Evolutionary conservation across 768 basidiomycete species (phyloP), one percentile per base, ranked within the genome.

Genomic region (Boletus edulis): DNA sequence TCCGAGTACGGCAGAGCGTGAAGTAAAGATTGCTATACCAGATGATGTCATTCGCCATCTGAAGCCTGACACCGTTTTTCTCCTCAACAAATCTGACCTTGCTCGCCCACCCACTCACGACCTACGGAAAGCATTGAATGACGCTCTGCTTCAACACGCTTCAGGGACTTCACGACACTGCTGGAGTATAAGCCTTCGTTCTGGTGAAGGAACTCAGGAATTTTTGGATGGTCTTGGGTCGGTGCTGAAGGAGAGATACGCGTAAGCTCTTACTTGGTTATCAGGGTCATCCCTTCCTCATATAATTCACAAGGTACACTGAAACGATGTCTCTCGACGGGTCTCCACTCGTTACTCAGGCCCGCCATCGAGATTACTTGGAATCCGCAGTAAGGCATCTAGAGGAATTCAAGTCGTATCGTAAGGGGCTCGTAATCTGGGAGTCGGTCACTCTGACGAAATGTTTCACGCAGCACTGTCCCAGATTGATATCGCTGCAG

Each of bases 401-500:
- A 14, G 65, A 67, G 29, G 71, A 72, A 24, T 71, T 72, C 51
- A 59, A 51, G 42, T 62, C 59, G 3, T 71, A 67, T 54, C 64
- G 71, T 71, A 51, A 59, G 69, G 32, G 18, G n/a, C n/a, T 40
- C 24, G 8, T 46, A 20, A n/a, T 44, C n/a, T 15, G 40, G n/a
- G 37, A 46, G 43, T 34, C 11, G 22, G 41, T 44, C 31, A 27
- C 41, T 45, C 56, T 54, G 11, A 54, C 35, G 18, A 46, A 17
- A 32, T 10, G 41, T 53, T 59, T 51, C 38, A 31, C n/a, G 31
- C 64, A 86, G 86, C 80, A 10, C 62, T 80, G 2, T 77, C 81
- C n/a, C 89, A 94, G 57, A 73, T 94, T 5, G 91, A 94, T 7
- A 67, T 90, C 12, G 91, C 83, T 5, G 92, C 92, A 0, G 94